These are phyloP conservation scores for Cutaneotrichosporon sp. DNA, from an alignment of 1,284 basidiomycete species.

Conservation along the genomic window DNA sequence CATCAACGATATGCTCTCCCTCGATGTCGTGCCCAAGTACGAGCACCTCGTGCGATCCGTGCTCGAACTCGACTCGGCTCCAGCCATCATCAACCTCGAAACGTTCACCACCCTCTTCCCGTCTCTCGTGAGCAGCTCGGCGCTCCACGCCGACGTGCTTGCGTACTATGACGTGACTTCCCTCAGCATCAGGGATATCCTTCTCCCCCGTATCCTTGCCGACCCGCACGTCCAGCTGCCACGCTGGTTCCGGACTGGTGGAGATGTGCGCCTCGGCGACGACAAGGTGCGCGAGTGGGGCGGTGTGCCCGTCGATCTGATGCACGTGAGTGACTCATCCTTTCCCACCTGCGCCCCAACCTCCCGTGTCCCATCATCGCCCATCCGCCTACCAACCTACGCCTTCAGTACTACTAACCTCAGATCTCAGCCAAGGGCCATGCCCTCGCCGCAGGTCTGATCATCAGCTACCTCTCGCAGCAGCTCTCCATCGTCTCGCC, in stretches of 20 bases:
- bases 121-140: conserved; percentile 39
- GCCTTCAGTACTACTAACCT: neutral
- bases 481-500: conserved; percentile 28
- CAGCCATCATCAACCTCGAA: conserved; percentile 51
- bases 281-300: conserved; percentile 46
- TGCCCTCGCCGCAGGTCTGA: conserved; percentile 40
- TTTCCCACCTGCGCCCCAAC: neutral
- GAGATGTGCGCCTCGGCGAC: conserved; percentile 37
- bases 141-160: conserved; percentile 47
- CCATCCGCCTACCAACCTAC: neutral
- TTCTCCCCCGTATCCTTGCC: conserved; percentile 44
- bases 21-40: conserved; percentile 39
- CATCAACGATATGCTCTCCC: conserved; percentile 46
- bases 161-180: conserved; percentile 51
- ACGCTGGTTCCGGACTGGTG: conserved; percentile 49
- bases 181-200: conserved; percentile 45
- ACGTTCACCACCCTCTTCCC: conserved; percentile 51
- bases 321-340: conserved; percentile 44
- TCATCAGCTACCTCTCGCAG: conserved; percentile 41
- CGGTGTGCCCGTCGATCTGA: conserved; percentile 45
- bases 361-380: neutral
- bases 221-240: conserved; percentile 42
- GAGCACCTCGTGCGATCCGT: conserved; percentile 45
- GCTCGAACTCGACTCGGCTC: conserved; percentile 41
- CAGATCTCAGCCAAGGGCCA: conserved; percentile 49